Evolutionary conservation across 116 monocot species (phyloP).

Genomic region (Papilionanthe hybrid): DNA sequence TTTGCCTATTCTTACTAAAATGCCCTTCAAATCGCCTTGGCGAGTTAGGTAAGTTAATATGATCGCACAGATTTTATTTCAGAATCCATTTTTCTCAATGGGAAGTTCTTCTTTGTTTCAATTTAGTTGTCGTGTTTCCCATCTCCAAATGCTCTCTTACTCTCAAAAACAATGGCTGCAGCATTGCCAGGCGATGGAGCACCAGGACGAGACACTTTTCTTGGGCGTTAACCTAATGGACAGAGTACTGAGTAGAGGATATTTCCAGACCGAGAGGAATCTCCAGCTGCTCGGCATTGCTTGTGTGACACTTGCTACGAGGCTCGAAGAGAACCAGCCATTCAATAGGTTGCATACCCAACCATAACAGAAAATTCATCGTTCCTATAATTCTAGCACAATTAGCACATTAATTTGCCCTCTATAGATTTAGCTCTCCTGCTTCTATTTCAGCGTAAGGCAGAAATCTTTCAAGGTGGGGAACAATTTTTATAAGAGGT

Average conservation of each 20-base stretch:
- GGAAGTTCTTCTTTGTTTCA: too few species aligned
- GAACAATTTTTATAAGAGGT: constrained; percentile 43
- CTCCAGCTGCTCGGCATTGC: constrained; percentile 82
- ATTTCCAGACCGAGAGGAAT: constrained; percentile 50
- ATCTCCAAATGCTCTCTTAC: background rate
- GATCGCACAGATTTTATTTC: too few species aligned
- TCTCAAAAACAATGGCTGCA: constrained; percentile 20
- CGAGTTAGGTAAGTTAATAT: too few species aligned
- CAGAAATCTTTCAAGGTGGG: constrained; percentile 53
- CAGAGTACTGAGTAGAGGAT: constrained; percentile 65
- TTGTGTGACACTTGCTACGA: constrained; percentile 65
- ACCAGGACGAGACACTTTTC: constrained; percentile 75
- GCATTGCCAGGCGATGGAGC: constrained; percentile 50
- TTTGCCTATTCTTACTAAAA: background rate
- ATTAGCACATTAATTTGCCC: background rate
- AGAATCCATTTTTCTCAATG: too few species aligned
- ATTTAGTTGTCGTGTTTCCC: too few species aligned
- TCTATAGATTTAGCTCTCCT: background rate
- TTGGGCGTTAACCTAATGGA: constrained; percentile 79
- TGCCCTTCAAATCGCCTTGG: background rate
- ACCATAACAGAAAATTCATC: background rate
- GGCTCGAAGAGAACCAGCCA: constrained; percentile 93
- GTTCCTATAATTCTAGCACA: background rate
- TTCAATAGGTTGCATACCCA: constrained; percentile 48
- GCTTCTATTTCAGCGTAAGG: constrained; percentile 35